Percentiles rank a stretch among this genome's conserved stretches.
Conservation (phyloP, 2,329 filamentous ascomycete genomes). For the Aspergillus japonicus region DNA sequence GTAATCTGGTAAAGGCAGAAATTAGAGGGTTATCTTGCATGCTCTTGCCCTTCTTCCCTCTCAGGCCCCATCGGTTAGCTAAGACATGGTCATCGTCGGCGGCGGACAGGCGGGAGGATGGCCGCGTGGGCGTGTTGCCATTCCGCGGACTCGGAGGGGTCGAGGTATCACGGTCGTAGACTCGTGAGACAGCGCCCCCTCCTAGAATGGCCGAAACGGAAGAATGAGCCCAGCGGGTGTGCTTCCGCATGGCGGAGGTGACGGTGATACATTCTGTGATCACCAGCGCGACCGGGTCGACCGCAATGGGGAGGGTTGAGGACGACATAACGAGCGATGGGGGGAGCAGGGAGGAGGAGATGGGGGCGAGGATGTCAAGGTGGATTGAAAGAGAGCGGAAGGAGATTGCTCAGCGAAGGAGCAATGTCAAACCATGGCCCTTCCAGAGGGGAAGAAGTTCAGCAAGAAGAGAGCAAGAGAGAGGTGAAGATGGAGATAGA, state of each 20-base stretch:
- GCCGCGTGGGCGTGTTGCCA: slow-evolving; percentile 20
- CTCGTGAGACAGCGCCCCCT: slow-evolving; percentile 55
- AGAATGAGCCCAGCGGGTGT: slow-evolving; percentile 92
- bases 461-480: background rate
- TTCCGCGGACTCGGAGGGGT: slow-evolving; percentile 37
- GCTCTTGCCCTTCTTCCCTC: slow-evolving; percentile 94
- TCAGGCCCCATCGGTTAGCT: slow-evolving; percentile 84
- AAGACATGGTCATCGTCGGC: slow-evolving; percentile 50
- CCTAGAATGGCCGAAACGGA: slow-evolving; percentile 95
- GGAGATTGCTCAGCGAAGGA: slow-evolving; percentile 16
- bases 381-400: slow-evolving; percentile 10
- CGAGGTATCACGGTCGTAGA: slow-evolving; percentile 45
- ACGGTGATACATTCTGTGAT: slow-evolving; percentile 99
- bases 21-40: slow-evolving; percentile 97
- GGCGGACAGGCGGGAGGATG: slow-evolving; percentile 21
- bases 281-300: slow-evolving; percentile 87
- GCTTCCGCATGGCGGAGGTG: slow-evolving; percentile 96
- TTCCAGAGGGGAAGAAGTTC: background rate
- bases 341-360: slow-evolving; percentile 13
- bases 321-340: slow-evolving; percentile 31
- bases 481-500: background rate
- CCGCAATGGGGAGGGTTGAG: slow-evolving; percentile 67
- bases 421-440: slow-evolving; percentile 22
- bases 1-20: slow-evolving; percentile 85
- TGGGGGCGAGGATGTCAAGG: background rate